Evolutionary conservation across 257 asterid species (phyloP).

Genomic region (Echium plantagineum): DNA sequence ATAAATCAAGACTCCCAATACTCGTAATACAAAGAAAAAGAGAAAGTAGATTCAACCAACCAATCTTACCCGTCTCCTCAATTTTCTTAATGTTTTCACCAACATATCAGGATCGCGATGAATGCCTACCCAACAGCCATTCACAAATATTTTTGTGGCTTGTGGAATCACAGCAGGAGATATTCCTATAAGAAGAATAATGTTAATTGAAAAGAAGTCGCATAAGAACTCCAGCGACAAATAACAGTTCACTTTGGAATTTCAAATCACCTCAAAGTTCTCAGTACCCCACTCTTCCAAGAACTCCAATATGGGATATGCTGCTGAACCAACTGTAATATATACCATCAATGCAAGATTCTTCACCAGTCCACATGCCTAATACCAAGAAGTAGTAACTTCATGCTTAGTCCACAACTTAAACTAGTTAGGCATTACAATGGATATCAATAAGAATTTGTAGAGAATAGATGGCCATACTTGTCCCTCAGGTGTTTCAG

Average conservation of each 20-base stretch:
- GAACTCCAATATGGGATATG: slow-evolving; percentile 17
- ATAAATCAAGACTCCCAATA: no score
- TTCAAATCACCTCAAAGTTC: slow-evolving; percentile 13
- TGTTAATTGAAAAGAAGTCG: background rate
- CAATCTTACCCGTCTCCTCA: slow-evolving; percentile 13
- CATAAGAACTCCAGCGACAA: no score
- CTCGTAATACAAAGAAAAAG: background rate
- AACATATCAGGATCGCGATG: slow-evolving; percentile 16
- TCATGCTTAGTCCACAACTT: background rate
- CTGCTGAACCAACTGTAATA: slow-evolving; percentile 19
- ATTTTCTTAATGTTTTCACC: slow-evolving; percentile 14
- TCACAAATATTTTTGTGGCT: slow-evolving; percentile 18
- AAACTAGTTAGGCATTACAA: background rate
- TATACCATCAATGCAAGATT: slow-evolving; percentile 20
- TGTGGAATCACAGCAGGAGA: slow-evolving; percentile 21
- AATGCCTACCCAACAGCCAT: slow-evolving; percentile 21
- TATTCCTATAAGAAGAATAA: slow-evolving; percentile 9
- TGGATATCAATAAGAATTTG: background rate
- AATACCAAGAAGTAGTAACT: background rate
- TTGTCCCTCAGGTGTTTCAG: slow-evolving; percentile 23
- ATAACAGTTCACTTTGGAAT: background rate
- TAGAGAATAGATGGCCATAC: background rate
- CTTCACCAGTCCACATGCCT: slow-evolving; percentile 20
- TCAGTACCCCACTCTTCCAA: slow-evolving; percentile 21
- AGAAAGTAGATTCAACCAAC: background rate